A percentile compares a stretch with the other conserved stretches of the same genome.
Evolutionary conservation across 2,329 filamentous ascomycete species (phyloP).

Genomic region (Alternaria consortialis): DNA sequence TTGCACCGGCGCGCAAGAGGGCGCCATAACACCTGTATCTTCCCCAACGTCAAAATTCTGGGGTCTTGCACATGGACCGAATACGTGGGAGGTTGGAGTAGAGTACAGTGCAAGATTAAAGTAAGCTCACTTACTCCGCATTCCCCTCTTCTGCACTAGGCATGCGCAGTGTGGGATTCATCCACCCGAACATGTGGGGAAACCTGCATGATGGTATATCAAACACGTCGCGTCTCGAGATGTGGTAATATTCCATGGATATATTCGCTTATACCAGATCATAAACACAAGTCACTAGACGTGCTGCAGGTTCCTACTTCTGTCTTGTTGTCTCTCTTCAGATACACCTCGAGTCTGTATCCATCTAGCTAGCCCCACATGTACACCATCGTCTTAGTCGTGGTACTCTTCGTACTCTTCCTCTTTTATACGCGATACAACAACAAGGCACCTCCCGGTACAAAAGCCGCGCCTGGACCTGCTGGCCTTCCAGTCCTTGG

Average conservation of each 20-base stretch:
- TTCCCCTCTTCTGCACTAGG: slow-evolving; percentile 17
- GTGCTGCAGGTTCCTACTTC: background rate
- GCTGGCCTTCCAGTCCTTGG: slow-evolving; percentile 39
- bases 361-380: slow-evolving; percentile 24
- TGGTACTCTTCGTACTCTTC: slow-evolving; percentile 19
- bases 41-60: background rate
- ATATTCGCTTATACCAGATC: background rate
- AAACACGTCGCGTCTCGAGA: slow-evolving; percentile 1
- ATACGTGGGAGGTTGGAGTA: slow-evolving; percentile 4
- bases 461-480: slow-evolving; percentile 34
- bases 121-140: slow-evolving; percentile 14
- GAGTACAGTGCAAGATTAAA: background rate
- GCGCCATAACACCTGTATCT: background rate
- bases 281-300: background rate
- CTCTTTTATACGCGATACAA: slow-evolving; percentile 21
- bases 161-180: slow-evolving; percentile 3
- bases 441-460: slow-evolving; percentile 27
- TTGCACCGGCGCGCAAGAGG: background rate
- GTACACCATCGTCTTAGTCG: slow-evolving; percentile 27
- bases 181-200: slow-evolving; percentile 23
- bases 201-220: slow-evolving; percentile 5
- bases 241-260: background rate
- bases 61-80: background rate
- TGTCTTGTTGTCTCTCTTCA: background rate
- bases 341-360: background rate